Base-by-base conservation (phyloP, 305 asterid genomes). In the Fraxinus greggii region DNA sequence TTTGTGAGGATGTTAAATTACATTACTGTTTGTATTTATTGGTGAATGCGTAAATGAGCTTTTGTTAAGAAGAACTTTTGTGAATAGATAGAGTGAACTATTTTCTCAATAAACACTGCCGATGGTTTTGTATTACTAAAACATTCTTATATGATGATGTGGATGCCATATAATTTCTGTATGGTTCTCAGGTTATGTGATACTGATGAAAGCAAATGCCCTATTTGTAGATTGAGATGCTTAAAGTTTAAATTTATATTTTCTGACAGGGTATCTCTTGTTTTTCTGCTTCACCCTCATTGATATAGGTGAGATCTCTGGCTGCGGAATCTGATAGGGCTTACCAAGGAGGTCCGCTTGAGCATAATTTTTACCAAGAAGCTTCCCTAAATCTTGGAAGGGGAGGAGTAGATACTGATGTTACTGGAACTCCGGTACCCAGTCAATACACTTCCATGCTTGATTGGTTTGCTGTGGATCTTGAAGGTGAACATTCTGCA, bases 401-500 rank as follows among this genome's bases (percentile, higher is more conserved):
- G 83, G 92, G 92, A 84, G 92, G 91, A 84, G 70, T 63, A 51
- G 87, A 85, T 79, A 79, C 84, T 79, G 95, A 94, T 86, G 85
- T 86, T 77, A 76, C 84, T 29, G 90, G 86, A 81, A 83, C 86
- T 89, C 76, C 90, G 80, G 85, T 94, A 78, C 99, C 98, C 72
- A 85, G 80, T 89, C 88, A 86, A 77, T 95, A 94, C 86, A 69
- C 88, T 79, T 87, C 93, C 87, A 90, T 89, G 98, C 99, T 95
- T 24, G 97, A 95, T 88, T 95, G 99, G 99, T 95, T 93, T 56
- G 93, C 98, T 7, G 98, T 95, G 83, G 99, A 95, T 91, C 99
- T 95, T 85, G 98, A 94, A 86, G 99, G 99, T 89, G 99, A 95
- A 95, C 98, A 94, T 89, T 95, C 99, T 86, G 99, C 99, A 85